A percentile compares a stretch with the other conserved stretches of the same genome.
These are phyloP conservation scores for Corymbia calophylla DNA, from an alignment of 441 rosid species.

Conservation along the genomic window DNA sequence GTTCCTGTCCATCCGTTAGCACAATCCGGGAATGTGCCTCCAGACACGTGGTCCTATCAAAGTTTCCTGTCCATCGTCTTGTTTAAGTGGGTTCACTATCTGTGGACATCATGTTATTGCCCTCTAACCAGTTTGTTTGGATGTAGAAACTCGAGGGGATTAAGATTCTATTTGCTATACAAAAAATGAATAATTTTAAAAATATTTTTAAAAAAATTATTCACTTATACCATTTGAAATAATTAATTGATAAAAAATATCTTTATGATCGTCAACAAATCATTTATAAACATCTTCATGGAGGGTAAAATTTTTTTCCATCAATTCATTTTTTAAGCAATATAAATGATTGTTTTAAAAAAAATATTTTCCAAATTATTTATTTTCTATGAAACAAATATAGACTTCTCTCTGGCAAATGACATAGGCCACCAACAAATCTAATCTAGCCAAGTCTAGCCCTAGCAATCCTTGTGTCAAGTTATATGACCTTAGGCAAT, in stretches of 20 bases:
- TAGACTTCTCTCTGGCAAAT: rapidly evolving
- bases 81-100: background rate
- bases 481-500: background rate
- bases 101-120: background rate
- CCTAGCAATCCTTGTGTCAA: rapidly evolving
- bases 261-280: background rate
- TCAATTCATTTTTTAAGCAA: background rate
- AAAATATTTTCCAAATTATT: background rate
- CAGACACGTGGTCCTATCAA: background rate
- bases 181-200: background rate
- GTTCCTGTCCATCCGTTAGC: background rate
- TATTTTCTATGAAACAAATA: background rate
- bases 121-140: background rate
- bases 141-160: background rate
- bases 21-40: background rate
- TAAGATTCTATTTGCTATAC: background rate
- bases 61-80: background rate
- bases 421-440: rapidly evolving
- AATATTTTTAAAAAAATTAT: background rate
- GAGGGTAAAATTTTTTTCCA: rapidly evolving
- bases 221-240: background rate
- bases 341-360: background rate
- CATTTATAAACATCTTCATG: background rate
- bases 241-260: background rate
- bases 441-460: background rate